These are phyloP conservation scores for Citrus maxima DNA, from an alignment of 345 rosid genomes.

Conservation along the genomic window DNA sequence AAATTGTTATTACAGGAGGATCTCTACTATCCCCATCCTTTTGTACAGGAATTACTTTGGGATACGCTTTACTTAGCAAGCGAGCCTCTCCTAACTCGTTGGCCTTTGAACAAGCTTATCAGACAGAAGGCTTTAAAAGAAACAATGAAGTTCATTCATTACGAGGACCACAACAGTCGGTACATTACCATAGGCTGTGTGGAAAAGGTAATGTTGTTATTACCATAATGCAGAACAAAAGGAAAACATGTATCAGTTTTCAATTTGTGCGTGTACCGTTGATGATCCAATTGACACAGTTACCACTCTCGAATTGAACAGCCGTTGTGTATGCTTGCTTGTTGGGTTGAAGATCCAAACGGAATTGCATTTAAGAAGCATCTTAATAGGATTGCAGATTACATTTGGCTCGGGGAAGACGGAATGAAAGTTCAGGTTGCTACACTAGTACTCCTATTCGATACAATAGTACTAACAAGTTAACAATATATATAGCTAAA, in stretches of 20 bases:
- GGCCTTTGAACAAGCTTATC: constrained; percentile 32
- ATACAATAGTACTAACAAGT: background rate
- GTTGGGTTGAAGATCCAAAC: constrained; percentile 41
- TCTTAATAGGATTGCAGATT: constrained; percentile 72
- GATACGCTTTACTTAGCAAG: constrained; percentile 18
- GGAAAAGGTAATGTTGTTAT: constrained; percentile 19
- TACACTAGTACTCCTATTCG: background rate
- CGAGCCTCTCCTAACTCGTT: constrained; percentile 35
- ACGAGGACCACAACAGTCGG: constrained; percentile 32
- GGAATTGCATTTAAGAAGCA: constrained; percentile 70
- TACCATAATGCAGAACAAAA: background rate
- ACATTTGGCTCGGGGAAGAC: constrained; percentile 90
- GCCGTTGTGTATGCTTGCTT: constrained; percentile 35
- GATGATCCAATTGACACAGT: background rate
- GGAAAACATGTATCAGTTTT: background rate
- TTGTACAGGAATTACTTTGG: constrained; percentile 21
- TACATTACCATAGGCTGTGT: constrained; percentile 37
- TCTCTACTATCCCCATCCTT: constrained; percentile 14
- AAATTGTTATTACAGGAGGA: background rate
- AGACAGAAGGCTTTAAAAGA: constrained; percentile 23
- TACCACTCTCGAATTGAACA: constrained; percentile 28
- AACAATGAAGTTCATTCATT: constrained; percentile 18
- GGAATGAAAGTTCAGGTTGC: constrained; percentile 86
- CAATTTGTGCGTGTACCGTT: background rate
- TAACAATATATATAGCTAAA: background rate